A percentile compares a stretch with the other conserved stretches of the same genome.
Evolutionary conservation across 2,329 filamentous ascomycete genomes (phyloP).

Genomic region (Lachnellula subtilissima): DNA sequence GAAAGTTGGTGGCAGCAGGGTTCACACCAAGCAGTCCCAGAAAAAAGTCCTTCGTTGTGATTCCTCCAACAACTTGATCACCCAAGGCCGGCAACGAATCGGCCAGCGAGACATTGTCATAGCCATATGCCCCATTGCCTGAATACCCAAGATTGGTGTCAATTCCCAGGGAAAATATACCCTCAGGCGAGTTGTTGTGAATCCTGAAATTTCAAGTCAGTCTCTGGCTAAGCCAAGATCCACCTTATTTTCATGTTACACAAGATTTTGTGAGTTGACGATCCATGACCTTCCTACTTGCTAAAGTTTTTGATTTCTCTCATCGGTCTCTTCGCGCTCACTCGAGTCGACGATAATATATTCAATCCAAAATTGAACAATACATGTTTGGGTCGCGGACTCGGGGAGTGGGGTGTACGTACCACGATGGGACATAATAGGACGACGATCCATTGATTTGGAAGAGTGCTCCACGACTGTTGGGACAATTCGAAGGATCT

Average conservation of each 20-base stretch:
- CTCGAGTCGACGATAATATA: not conserved
- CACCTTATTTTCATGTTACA: not conserved
- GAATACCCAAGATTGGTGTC: slow-evolving; percentile 14
- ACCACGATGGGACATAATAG: slow-evolving; percentile 25
- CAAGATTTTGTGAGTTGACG: too few species aligned
- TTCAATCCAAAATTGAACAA: too few species aligned
- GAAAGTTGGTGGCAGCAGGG: slow-evolving; percentile 19
- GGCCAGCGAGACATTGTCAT: slow-evolving; percentile 19
- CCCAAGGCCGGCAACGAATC: slow-evolving; percentile 13
- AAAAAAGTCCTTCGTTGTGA: slow-evolving; percentile 29
- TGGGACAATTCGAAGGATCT: slow-evolving; percentile 30
- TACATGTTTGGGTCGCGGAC: not conserved
- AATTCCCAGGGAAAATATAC: slow-evolving; percentile 18
- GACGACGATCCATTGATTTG: slow-evolving; percentile 34
- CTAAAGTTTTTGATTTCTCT: not conserved
- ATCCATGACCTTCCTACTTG: not conserved
- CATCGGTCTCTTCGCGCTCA: not conserved
- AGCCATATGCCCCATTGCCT: slow-evolving; percentile 20
- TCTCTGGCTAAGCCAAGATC: not conserved
- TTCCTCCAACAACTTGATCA: slow-evolving; percentile 25
- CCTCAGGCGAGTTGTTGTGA: slow-evolving; percentile 10
- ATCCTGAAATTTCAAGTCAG: slow-evolving; percentile 9
- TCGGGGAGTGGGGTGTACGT: not conserved
- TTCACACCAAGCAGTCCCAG: slow-evolving; percentile 25
- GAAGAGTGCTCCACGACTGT: slow-evolving; percentile 35